Percentiles rank a stretch among this genome's conserved stretches.
Evolutionary conservation across 352 stramenopile genomes (phyloP).

Genomic region (Bremia lactucae): DNA sequence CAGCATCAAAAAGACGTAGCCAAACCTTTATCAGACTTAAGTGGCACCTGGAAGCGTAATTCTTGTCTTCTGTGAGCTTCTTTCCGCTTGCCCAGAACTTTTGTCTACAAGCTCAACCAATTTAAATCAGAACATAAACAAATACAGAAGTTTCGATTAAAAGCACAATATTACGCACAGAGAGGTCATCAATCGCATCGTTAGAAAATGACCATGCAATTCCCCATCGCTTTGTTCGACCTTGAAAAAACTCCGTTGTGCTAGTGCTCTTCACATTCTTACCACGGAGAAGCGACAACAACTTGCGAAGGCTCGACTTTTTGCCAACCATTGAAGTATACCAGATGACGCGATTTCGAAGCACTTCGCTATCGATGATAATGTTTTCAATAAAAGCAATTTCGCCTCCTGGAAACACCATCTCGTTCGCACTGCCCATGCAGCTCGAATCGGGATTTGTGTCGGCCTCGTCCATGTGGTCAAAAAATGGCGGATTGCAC

Average conservation of each 20-base stretch:
- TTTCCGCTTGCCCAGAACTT: constrained; percentile 79
- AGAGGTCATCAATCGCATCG: constrained; percentile 19
- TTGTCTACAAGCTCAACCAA: constrained; percentile 25
- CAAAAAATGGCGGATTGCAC: constrained; percentile 96
- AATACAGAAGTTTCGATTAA: background rate
- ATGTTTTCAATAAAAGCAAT: constrained; percentile 90
- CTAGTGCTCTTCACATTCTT: constrained; percentile 59
- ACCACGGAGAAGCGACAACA: constrained; percentile 77
- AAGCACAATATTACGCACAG: constrained; percentile 18
- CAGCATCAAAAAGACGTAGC: background rate
- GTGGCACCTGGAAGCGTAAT: constrained; percentile 38
- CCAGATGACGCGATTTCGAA: constrained; percentile 78
- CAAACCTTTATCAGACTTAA: constrained; percentile 15
- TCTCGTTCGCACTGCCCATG: constrained; percentile 68
- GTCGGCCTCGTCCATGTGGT: constrained; percentile 63
- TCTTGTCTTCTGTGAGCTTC: constrained; percentile 52
- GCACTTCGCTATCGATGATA: constrained; percentile 83
- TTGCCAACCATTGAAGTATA: constrained; percentile 92
- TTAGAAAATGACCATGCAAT: constrained; percentile 86
- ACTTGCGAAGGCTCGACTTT: constrained; percentile 85
- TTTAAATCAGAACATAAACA: background rate
- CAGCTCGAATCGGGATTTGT: constrained; percentile 65
- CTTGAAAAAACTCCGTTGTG: constrained; percentile 92
- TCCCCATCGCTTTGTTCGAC: constrained; percentile 88
- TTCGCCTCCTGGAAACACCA: constrained; percentile 88